Conservation (phyloP, 352 stramenopile genomes). For the Globisporangium yorkense region DNA sequence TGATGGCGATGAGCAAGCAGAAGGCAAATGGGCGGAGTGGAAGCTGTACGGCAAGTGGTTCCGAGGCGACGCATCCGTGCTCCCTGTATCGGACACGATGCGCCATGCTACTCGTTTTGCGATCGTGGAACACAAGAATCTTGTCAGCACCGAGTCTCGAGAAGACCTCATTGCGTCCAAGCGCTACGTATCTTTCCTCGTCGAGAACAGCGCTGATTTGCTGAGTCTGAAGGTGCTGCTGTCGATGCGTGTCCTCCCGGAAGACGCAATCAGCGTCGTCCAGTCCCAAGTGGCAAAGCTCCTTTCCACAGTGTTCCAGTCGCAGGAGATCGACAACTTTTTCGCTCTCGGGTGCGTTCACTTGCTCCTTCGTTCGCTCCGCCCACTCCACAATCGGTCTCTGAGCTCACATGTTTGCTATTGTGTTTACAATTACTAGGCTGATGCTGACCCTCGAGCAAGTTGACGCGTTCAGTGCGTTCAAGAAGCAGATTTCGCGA, state of each 20-base stretch:
- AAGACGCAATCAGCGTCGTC: slow-evolving; percentile 41
- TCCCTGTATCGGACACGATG: slow-evolving; percentile 49
- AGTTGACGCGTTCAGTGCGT: slow-evolving; percentile 59
- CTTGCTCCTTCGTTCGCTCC: not conserved
- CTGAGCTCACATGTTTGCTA: not conserved
- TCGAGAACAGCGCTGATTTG: slow-evolving; percentile 56
- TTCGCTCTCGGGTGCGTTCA: slow-evolving; percentile 46
- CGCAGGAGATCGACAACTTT: slow-evolving; percentile 60
- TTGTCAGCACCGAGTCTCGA: slow-evolving; percentile 8
- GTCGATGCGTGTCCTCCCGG: slow-evolving; percentile 48
- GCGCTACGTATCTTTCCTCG: slow-evolving; percentile 57
- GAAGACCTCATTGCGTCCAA: slow-evolving; percentile 54
- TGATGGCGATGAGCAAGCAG: not conserved
- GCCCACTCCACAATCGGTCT: not conserved
- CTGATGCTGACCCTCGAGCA: slow-evolving; percentile 77
- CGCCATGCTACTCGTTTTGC: slow-evolving; percentile 51
- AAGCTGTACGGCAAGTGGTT: slow-evolving; percentile 55
- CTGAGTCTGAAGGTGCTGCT: slow-evolving; percentile 63
- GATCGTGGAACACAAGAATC: slow-evolving; percentile 44
- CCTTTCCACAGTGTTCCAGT: slow-evolving; percentile 66
- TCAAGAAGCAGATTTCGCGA: slow-evolving; percentile 68
- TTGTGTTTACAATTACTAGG: slow-evolving; percentile 13
- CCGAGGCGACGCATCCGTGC: slow-evolving; percentile 40
- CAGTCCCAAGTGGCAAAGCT: slow-evolving; percentile 49
- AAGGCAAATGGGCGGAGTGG: slow-evolving; percentile 10